Base-by-base conservation (phyloP, 768 basidiomycete genomes). In the Filobasidium floriforme region DNA sequence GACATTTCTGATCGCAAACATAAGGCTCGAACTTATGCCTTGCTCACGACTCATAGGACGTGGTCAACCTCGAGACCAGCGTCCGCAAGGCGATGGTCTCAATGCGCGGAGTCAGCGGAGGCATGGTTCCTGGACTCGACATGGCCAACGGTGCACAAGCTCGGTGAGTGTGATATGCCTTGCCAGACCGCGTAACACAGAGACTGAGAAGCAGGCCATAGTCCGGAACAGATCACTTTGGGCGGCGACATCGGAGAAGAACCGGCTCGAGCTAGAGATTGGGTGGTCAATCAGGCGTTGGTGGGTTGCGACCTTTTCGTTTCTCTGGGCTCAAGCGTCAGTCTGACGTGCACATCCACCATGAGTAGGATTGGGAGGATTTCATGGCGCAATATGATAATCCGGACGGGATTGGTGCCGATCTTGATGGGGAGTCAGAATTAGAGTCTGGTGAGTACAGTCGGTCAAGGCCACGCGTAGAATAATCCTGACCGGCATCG, bases 71-170 rank as follows among this genome's bases (percentile, higher is more conserved):
- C 15, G 59, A 60, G n/a, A 41, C 59, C 15, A 43, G 19, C n/a
- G 41, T 60, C 18, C 59, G 59, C 15, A 37, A 43, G 28, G 59
- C 59, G 12, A 60, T 60, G 59, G 14, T 41, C 11, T n/a, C 26
- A 5, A 37, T 60, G 59, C 54, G 54, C 14, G 14, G 18, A 4
- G 26, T 5, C 5, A 24, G 54, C 14, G 26, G 54, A 19, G 54
- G 54, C 2, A 22, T 28, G 26, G 15, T 57, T 5, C 22, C 22
- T 6, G 54, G 54, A 15, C 19, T 57, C 22, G 54, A 57, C 26
- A 24, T 57, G 29, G 54, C 54, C 24, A 57, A 57, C 24, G 54
- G 54, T 22, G 54, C 7, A 9, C 54, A 57, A 57, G 54, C 54
- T 57, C 54, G 54, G 54, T 57, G 26, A 28, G 54, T 32, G 19